Evolutionary conservation across 805 yeast species (phyloP), one percentile per base, ranked within the genome.

Genomic region (Metschnikowia santaceciliae): DNA sequence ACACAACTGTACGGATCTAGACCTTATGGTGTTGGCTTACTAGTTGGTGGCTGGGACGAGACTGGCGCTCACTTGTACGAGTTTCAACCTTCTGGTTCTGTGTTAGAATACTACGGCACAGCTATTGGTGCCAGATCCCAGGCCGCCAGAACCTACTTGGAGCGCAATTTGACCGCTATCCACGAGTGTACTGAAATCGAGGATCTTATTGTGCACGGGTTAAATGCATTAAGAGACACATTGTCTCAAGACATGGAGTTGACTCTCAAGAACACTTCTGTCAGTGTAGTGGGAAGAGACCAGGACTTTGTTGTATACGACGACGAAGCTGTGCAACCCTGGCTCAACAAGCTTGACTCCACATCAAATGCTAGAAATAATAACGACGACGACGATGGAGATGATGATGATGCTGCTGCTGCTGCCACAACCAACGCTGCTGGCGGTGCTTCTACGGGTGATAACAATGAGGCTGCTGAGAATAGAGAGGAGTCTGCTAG

Each of bases 71-170:
- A 94, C 69, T 72, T 94, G 55, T 84, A 82, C 68, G 99, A 94
- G 74, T 94, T 94, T 71, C 92, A 88, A 66, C 99, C 99, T 15
- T 86, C 96, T 7, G 99, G 99, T 2, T 84, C 92, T 23, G 94
- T 87, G 20, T 76, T 90, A 61, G 98, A 94, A 69, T 88, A 91
- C 66, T 82, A 80, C 60, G 98, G 96, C 34, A 84, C 97, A 11
- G 96, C 99, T 35, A 90, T 94, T 63, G 99, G 99, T 43, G 98
- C 99, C 8, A 82, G 99, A 66, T 92, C 98, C 2, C 99, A 94
- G 72, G 98, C 98, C 46, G 97, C 97, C 14, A 83, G 96, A 74
- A 94, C 99, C 2, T 94, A 90, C 61, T 74, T 94, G 65, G 99
- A 94, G 71, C 84, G 96, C 65, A 85, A 86, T 59, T 77, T 84